Percentiles rank a stretch among this genome's conserved stretches.
Conservation (phyloP, 2,329 filamentous ascomycete genomes). For the Ramularia collo-cygni region DNA sequence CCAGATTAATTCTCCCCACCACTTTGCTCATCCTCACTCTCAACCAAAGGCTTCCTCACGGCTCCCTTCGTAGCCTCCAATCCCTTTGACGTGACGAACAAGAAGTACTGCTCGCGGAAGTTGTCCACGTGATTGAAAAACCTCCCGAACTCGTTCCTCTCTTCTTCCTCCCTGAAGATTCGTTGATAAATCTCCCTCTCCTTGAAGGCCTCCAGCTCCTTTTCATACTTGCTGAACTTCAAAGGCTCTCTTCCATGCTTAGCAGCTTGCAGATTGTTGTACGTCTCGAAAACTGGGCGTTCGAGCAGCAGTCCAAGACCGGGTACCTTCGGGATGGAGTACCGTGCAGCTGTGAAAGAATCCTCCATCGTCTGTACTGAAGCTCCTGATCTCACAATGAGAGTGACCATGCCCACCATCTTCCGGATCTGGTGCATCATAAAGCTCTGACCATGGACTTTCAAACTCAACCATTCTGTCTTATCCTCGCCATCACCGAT, state of each 20-base stretch:
- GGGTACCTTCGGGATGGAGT: constrained; percentile 90
- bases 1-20: constrained; percentile 5
- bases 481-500: constrained; percentile 42
- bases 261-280: constrained; percentile 66
- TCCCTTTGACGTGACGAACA: constrained; percentile 45
- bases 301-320: constrained; percentile 83
- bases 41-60: constrained; percentile 13
- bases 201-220: constrained; percentile 82
- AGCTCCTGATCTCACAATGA: constrained; percentile 80
- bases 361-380: constrained; percentile 61
- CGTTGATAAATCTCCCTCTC: constrained; percentile 83
- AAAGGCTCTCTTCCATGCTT: constrained; percentile 62
- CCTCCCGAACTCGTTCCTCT: constrained; percentile 60
- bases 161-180: constrained; percentile 83
- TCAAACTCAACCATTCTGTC: constrained; percentile 91
- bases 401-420: constrained; percentile 89
- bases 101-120: constrained; percentile 43
- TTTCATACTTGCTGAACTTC: constrained; percentile 70
- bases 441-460: constrained; percentile 96
- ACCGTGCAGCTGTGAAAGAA: constrained; percentile 63
- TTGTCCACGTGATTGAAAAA: constrained; percentile 48
- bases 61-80: constrained; percentile 36
- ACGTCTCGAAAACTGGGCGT: constrained; percentile 81
- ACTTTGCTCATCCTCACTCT: constrained; percentile 6
- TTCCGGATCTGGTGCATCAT: constrained; percentile 99